Percentiles rank a stretch among this genome's conserved stretches.
These are phyloP conservation scores for Theileria annulata DNA, from an alignment of 169 alveolate genomes.

Conservation along the genomic window DNA sequence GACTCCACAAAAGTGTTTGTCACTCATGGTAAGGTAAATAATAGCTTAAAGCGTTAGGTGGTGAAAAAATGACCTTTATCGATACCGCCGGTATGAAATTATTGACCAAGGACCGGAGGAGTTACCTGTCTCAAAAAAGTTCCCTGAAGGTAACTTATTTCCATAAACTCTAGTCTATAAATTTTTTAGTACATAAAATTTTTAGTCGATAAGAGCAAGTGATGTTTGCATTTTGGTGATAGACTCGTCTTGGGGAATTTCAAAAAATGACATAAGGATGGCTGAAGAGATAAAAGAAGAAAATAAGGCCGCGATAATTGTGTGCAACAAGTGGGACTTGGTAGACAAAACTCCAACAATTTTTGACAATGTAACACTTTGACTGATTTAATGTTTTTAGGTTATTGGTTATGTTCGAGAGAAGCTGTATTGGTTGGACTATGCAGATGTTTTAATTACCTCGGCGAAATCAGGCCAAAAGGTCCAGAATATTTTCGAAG, in stretches of 20 bases:
- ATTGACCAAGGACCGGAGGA: conserved; percentile 45
- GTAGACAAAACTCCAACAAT: conserved; percentile 72
- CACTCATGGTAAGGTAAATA: conserved; percentile 41
- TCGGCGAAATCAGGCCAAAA: conserved; percentile 79
- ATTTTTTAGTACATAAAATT: too few relatives aligned
- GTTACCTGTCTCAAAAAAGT: conserved; percentile 54
- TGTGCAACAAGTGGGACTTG: conserved; percentile 81
- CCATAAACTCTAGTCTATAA: too few relatives aligned
- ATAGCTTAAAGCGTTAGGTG: conserved; percentile 1
- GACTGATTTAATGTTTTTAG: conserved; percentile 2
- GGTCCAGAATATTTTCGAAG: conserved; percentile 62
- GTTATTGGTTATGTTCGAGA: conserved; percentile 69
- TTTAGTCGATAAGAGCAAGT: conserved; percentile 70
- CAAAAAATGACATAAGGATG: conserved; percentile 69
- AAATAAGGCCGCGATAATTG: conserved; percentile 71
- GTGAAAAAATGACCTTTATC: conserved; percentile 8
- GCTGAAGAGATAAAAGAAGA: conserved; percentile 73
- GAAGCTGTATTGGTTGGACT: conserved; percentile 67
- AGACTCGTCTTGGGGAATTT: conserved; percentile 76
- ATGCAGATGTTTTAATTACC: conserved; percentile 71
- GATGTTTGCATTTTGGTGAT: conserved; percentile 76
- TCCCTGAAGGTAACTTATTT: conserved; percentile 31
- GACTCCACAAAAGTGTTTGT: conserved; percentile 72
- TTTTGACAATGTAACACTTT: conserved; percentile 60
- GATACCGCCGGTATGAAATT: conserved; percentile 67